Evolutionary conservation across 2,329 filamentous ascomycete species (phyloP).

Genomic region (Sordariomycetes sp.): DNA sequence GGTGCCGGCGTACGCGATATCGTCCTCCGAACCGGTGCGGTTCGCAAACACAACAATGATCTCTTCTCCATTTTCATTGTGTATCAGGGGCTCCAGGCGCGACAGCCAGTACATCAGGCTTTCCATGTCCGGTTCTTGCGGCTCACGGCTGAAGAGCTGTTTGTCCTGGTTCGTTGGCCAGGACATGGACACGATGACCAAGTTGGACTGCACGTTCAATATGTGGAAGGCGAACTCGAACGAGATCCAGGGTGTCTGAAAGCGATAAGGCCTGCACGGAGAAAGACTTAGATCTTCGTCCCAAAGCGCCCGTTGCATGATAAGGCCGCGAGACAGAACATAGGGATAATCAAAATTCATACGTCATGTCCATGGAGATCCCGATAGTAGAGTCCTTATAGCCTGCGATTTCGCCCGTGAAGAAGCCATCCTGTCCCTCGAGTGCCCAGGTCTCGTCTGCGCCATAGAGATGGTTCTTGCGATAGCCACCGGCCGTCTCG

Average conservation of each 20-base stretch:
- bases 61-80: conserved; percentile 36
- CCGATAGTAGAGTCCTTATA: conserved; percentile 36
- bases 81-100: conserved; percentile 54
- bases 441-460: conserved; percentile 50
- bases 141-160: conserved; percentile 28
- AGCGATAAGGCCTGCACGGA: conserved; percentile 6
- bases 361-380: conserved; percentile 46
- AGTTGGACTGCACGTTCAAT: conserved; percentile 38
- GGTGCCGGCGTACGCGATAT: conserved; percentile 59
- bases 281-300: too few relatives aligned
- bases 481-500: conserved; percentile 35
- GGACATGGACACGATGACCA: conserved; percentile 63
- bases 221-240: conserved; percentile 34
- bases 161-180: conserved; percentile 52
- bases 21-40: conserved; percentile 51
- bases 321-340: too few relatives aligned
- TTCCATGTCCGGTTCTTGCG: conserved; percentile 53
- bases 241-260: conserved; percentile 6
- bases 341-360: not conserved
- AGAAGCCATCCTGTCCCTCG: conserved; percentile 36
- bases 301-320: too few relatives aligned
- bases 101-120: conserved; percentile 66
- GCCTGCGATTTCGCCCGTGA: conserved; percentile 20
- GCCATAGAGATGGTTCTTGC: conserved; percentile 41
- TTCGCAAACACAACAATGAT: conserved; percentile 61